phyloP scores from a whole-genome alignment of 1,139 yeast genomes.

The Taiozyma sp. region DNA sequence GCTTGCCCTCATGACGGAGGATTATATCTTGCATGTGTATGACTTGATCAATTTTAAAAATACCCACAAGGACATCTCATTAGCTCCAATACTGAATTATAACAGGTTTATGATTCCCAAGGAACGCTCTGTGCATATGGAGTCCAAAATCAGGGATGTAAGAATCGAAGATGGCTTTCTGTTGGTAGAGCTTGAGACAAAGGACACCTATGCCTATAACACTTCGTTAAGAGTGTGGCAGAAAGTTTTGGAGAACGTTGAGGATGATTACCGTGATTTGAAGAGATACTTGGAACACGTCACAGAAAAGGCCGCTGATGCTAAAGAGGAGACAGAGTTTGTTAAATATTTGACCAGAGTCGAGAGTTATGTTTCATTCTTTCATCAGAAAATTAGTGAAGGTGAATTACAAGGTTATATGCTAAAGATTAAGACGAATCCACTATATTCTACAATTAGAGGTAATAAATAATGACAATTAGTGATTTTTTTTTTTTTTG shows the following conservation, averaged over 20 bases:
- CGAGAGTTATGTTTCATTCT: slow-evolving; percentile 12
- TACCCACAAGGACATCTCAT: slow-evolving; percentile 37
- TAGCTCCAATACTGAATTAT: slow-evolving; percentile 46
- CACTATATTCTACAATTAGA: slow-evolving; percentile 7
- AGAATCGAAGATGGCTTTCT: slow-evolving; percentile 36
- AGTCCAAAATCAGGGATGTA: slow-evolving; percentile 20
- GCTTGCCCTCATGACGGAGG: slow-evolving; percentile 44
- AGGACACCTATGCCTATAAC: slow-evolving; percentile 39
- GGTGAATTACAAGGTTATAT: slow-evolving; percentile 3
- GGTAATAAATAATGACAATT: background rate
- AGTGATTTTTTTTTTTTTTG: background rate
- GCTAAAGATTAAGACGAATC: slow-evolving; percentile 1
- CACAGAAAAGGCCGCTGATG: background rate
- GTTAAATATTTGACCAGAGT: slow-evolving; percentile 13
- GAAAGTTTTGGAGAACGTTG: slow-evolving; percentile 19
- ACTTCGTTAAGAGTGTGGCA: slow-evolving; percentile 40
- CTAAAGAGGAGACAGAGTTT: slow-evolving; percentile 5
- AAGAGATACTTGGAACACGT: slow-evolving; percentile 14
- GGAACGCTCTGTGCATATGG: slow-evolving; percentile 18
- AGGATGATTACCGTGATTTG: slow-evolving; percentile 10
- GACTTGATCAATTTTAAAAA: slow-evolving; percentile 31
- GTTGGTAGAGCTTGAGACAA: slow-evolving; percentile 32
- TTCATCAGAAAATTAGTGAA: slow-evolving; percentile 5
- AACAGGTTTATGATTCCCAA: slow-evolving; percentile 14
- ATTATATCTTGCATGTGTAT: slow-evolving; percentile 48